These are phyloP conservation scores for Suillus alpinus DNA, from an alignment of 768 basidiomycete species.

Conservation along the genomic window DNA sequence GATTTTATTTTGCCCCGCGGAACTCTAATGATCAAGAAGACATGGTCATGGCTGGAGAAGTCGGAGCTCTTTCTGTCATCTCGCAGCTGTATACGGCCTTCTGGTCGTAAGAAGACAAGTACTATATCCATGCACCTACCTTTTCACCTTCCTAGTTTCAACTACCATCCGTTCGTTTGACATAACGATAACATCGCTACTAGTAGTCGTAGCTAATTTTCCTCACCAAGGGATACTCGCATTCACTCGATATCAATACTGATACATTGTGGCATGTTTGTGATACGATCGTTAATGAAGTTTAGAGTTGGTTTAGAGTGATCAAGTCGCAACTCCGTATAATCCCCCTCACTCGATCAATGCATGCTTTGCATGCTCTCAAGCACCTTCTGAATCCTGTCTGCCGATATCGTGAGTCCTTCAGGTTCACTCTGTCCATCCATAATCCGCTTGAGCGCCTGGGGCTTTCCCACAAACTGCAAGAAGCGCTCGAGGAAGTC, in stretches of 20 bases:
- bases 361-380: slow-evolving; percentile 57
- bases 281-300: slow-evolving; percentile 6
- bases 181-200: neutral
- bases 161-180: slow-evolving; percentile 1
- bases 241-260: slow-evolving; percentile 6
- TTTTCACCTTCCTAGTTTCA: slow-evolving; percentile 15
- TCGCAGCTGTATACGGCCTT: slow-evolving; percentile 6
- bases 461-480: slow-evolving; percentile 35
- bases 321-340: neutral
- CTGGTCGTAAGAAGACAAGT: neutral
- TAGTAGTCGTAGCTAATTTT: neutral
- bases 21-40: slow-evolving; percentile 20
- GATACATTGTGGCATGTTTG: slow-evolving; percentile 17
- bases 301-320: neutral
- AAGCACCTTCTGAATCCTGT: slow-evolving; percentile 36
- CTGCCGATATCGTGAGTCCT: slow-evolving; percentile 42
- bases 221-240: neutral
- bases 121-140: neutral
- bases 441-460: slow-evolving; percentile 50
- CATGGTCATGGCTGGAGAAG: slow-evolving; percentile 6
- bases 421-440: slow-evolving; percentile 60
- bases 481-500: slow-evolving; percentile 77
- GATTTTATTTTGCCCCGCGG: slow-evolving; percentile 87
- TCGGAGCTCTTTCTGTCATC: slow-evolving; percentile 1
- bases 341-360: slow-evolving; percentile 27